Base-by-base conservation (phyloP, 2,329 filamentous ascomycete species). In the Fusarium udum region DNA sequence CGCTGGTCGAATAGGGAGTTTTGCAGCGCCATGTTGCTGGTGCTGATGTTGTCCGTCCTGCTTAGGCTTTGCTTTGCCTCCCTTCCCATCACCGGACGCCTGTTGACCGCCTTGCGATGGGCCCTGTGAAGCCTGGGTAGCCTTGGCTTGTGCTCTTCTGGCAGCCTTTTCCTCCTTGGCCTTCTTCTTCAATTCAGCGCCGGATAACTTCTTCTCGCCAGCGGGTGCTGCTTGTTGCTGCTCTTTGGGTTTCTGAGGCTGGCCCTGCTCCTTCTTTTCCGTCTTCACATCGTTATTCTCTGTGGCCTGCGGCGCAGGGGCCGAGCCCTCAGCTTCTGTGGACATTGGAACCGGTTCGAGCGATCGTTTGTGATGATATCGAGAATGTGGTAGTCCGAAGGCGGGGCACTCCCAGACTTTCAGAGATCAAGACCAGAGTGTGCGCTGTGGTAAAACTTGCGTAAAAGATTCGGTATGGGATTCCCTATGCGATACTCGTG, bases 91-190 rank as follows among this genome's bases (percentile, higher is more conserved):
- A 43, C 78, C 76, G 6, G 77, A 79, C 15, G 79, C 76, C 77
- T 83, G 82, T 71, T 78, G 83, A 72, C 62, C 81, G 75, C 60
- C 82, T 75, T 72, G 67, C 34, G 82, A 79, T 16, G 83, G 83
- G 26, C 81, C 80, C 64, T 82, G 83, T 4, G 85, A 83, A 36
- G 80, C 80, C 71, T 88, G 88, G 8, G 87, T 85, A 36, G 85
- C 85, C 80, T 92, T 94, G 78, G 87, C 90, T 79, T 91, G 91
- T 55, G 93, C 94, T 84, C 95, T 89, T 69, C 94, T 88, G 52
- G 95, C 95, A 59, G 93, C 92, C 85, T 98, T 98, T 81, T 98
- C 95, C 37, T 94, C 95, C 82, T 97, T 95, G 70, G 92, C 92
- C 80, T 90, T 91, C 78, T 95, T 95, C 84, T 98, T 98, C 78